phyloP scores from a whole-genome alignment of 1,139 yeast species.

The Hyphopichia buzzinii region DNA sequence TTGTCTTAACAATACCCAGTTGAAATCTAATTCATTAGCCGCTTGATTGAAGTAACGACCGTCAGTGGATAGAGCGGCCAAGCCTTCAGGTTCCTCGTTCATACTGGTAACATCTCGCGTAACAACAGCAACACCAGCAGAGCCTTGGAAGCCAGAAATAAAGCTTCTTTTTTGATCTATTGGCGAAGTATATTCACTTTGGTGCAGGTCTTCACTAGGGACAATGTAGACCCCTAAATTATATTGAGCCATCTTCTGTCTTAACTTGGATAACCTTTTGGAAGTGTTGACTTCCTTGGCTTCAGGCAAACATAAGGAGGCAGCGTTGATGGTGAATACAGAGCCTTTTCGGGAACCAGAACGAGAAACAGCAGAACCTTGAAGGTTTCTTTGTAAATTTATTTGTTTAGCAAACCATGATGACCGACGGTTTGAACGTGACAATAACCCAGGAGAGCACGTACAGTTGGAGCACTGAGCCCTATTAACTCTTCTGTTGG shows the following conservation, averaged over 20 bases:
- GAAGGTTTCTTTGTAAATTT: conserved; percentile 32
- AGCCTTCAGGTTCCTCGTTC: conserved; percentile 59
- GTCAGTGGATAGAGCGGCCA: conserved; percentile 86
- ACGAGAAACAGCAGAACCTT: conserved; percentile 21
- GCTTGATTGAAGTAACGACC: conserved; percentile 96
- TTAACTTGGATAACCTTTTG: conserved; percentile 57
- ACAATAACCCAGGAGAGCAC: conserved; percentile 75
- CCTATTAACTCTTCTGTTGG: conserved; percentile 31
- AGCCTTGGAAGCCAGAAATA: conserved; percentile 88
- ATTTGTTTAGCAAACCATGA: conserved; percentile 50
- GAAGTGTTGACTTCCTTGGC: conserved; percentile 55
- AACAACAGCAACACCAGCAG: conserved; percentile 90
- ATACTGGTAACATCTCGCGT: conserved; percentile 66
- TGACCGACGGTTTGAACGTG: conserved; percentile 60
- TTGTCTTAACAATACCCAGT: conserved; percentile 83
- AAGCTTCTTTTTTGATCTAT: conserved; percentile 83
- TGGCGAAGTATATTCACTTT: conserved; percentile 80
- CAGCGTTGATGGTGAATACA: conserved; percentile 47
- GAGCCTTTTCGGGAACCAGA: conserved; percentile 44
- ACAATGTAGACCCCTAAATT: conserved; percentile 51
- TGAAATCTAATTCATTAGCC: conserved; percentile 76
- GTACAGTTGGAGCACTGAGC: conserved; percentile 70
- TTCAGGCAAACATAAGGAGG: conserved; percentile 44
- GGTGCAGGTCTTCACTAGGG: conserved; percentile 69
- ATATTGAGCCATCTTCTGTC: conserved; percentile 49